These are phyloP conservation scores for Cercophora scortea DNA, from an alignment of 495 filamentous ascomycete genomes.

Conservation along the genomic window DNA sequence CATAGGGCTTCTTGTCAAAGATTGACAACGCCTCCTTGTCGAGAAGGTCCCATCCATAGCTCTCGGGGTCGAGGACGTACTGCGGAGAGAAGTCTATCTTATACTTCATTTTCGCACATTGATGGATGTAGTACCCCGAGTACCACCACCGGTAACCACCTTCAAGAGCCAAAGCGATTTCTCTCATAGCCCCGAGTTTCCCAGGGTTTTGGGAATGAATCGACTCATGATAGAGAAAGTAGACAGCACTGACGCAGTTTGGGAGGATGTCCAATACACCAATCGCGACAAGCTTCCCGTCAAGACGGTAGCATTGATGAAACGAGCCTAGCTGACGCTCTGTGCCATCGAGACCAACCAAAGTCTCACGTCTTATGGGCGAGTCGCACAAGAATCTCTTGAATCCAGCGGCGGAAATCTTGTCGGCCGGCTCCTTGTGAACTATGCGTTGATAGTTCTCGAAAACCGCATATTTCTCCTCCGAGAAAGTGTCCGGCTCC, in stretches of 20 bases:
- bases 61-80: slow-evolving; percentile 75
- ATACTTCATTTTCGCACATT: slow-evolving; percentile 54
- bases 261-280: slow-evolving; percentile 86
- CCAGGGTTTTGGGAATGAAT: slow-evolving; percentile 75
- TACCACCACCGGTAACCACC: slow-evolving; percentile 58
- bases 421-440: slow-evolving; percentile 62
- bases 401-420: slow-evolving; percentile 65
- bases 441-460: slow-evolving; percentile 78
- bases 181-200: slow-evolving; percentile 79
- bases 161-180: slow-evolving; percentile 73
- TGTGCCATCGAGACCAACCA: slow-evolving; percentile 33
- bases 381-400: slow-evolving; percentile 76
- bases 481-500: slow-evolving; percentile 70
- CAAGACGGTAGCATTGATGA: slow-evolving; percentile 90
- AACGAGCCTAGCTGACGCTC: slow-evolving; percentile 72
- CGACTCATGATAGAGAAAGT: slow-evolving; percentile 86
- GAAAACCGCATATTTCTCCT: slow-evolving; percentile 82
- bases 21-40: slow-evolving; percentile 56
- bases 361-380: slow-evolving; percentile 52
- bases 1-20: slow-evolving; percentile 59
- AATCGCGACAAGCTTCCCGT: slow-evolving; percentile 81
- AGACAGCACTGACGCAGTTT: slow-evolving; percentile 83
- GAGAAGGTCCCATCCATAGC: slow-evolving; percentile 65
- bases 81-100: slow-evolving; percentile 83
- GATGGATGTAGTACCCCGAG: slow-evolving; percentile 45